These are phyloP conservation scores for Chaetomiaceae sp. DNA, from an alignment of 2,329 filamentous ascomycete genomes.

Conservation along the genomic window DNA sequence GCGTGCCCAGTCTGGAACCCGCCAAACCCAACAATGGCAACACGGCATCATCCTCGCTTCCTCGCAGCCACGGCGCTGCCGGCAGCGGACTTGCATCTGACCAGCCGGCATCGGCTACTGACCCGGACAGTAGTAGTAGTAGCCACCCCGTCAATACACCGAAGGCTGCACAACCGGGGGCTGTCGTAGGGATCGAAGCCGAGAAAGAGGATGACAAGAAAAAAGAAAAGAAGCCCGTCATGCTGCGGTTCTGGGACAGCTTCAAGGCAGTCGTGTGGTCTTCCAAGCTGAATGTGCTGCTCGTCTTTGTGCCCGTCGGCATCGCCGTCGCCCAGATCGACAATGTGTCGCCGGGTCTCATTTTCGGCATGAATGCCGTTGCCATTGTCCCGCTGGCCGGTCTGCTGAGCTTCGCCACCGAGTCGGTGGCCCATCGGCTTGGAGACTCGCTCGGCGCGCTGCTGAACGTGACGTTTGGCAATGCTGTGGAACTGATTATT, in stretches of 20 bases:
- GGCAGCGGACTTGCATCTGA: constrained; percentile 11
- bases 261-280: constrained; percentile 60
- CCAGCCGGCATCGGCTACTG: constrained; percentile 21
- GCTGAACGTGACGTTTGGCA: constrained; percentile 74
- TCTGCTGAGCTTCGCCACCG: constrained; percentile 67
- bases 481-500: constrained; percentile 75
- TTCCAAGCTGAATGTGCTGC: constrained; percentile 72
- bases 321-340: constrained; percentile 58
- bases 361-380: constrained; percentile 71
- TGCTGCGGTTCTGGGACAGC: constrained; percentile 43
- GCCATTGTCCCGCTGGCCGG: constrained; percentile 72
- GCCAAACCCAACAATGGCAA: constrained; percentile 22
- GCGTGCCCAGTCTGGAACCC: constrained; percentile 24
- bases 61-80: constrained; percentile 6
- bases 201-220: constrained; percentile 29
- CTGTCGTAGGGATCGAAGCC: constrained; percentile 45
- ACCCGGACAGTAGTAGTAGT: constrained; percentile 24
- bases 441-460: constrained; percentile 69
- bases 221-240: constrained; percentile 26
- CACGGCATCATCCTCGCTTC: constrained; percentile 6
- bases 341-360: constrained; percentile 53
- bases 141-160: constrained; percentile 41
- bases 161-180: constrained; percentile 52
- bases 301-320: constrained; percentile 74
- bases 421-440: constrained; percentile 67